phyloP scores from a whole-genome alignment of 257 asterid genomes.

The Gentiana straminea region DNA sequence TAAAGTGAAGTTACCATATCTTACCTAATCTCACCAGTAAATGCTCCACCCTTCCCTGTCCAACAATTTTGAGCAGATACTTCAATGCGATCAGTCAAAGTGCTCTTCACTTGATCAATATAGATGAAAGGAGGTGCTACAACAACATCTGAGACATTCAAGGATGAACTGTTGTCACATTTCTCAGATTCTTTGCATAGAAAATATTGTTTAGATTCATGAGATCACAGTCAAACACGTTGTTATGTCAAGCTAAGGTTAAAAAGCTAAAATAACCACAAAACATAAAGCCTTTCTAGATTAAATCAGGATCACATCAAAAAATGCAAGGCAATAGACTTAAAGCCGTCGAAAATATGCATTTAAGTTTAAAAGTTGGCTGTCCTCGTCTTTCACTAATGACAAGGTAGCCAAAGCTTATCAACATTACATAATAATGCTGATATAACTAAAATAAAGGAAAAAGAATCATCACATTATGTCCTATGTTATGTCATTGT shows the following conservation, averaged over 20 bases:
- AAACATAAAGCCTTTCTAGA: not conserved
- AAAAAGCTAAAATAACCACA: not conserved
- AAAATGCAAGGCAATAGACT: too few relatives aligned
- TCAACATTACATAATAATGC: too few relatives aligned
- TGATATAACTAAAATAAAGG: too few relatives aligned
- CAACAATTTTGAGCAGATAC: conserved; percentile 93
- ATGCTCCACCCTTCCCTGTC: conserved; percentile 98
- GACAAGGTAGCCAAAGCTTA: too few relatives aligned
- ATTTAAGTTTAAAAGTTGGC: too few relatives aligned
- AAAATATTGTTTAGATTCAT: not conserved
- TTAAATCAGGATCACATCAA: not conserved
- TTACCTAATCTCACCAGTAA: conserved; percentile 98
- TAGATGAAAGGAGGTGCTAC: conserved; percentile 95
- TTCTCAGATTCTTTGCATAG: not conserved
- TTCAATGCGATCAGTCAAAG: conserved; percentile 59
- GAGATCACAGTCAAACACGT: not conserved
- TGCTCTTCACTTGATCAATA: conserved; percentile 86
- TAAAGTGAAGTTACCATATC: too few relatives aligned
- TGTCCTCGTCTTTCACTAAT: too few relatives aligned
- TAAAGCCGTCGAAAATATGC: too few relatives aligned
- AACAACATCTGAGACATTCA: conserved; percentile 63
- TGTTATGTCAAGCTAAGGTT: not conserved
- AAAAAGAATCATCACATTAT: too few relatives aligned
- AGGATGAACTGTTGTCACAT: conserved; percentile 6
- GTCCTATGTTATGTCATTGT: too few relatives aligned